phyloP scores from a whole-genome alignment of 768 basidiomycete genomes.

The Boletus rubropictus region DNA sequence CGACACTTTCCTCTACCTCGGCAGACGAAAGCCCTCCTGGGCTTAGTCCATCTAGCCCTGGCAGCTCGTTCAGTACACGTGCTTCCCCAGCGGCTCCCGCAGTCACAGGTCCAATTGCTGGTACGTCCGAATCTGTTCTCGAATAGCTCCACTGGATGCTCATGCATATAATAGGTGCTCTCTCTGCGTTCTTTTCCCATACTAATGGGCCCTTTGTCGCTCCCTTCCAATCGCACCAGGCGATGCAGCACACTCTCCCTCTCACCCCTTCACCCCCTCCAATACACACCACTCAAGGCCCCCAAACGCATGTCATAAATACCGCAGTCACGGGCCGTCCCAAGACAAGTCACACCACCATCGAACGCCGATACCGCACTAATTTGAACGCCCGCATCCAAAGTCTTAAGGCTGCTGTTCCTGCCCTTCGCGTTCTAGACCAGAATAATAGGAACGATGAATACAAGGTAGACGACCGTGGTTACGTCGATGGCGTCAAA shows the following conservation, averaged over 20 bases:
- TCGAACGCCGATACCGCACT: constrained; percentile 83
- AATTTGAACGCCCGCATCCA: constrained; percentile 86
- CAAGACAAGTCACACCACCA: constrained; percentile 89
- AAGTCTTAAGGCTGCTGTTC: constrained; percentile 72
- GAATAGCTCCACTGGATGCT: not conserved
- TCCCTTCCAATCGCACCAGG: constrained; percentile 33
- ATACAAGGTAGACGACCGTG: constrained; percentile 66
- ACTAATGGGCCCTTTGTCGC: constrained; percentile 19
- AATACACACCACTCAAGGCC: constrained; percentile 18
- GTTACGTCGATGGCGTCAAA: constrained; percentile 89
- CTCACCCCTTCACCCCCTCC: constrained; percentile 38
- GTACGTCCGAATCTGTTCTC: constrained; percentile 5
- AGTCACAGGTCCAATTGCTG: constrained; percentile 20
- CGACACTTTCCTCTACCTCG: constrained; percentile 30
- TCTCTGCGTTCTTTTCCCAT: constrained; percentile 17
- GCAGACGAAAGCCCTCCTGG: constrained; percentile 26
- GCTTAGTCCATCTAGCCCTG: constrained; percentile 23
- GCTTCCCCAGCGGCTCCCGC: constrained; percentile 28
- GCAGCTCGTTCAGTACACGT: constrained; percentile 26
- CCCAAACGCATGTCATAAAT: constrained; percentile 22
- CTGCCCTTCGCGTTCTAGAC: constrained; percentile 76
- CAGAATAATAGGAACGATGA: constrained; percentile 40
- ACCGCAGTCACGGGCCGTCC: constrained; percentile 17
- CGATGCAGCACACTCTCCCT: constrained; percentile 21
- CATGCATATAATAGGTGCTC: constrained; percentile 22